Evolutionary conservation across 345 rosid species (phyloP), one percentile per base, ranked within the genome.

Genomic region (Microcos paniculata): DNA sequence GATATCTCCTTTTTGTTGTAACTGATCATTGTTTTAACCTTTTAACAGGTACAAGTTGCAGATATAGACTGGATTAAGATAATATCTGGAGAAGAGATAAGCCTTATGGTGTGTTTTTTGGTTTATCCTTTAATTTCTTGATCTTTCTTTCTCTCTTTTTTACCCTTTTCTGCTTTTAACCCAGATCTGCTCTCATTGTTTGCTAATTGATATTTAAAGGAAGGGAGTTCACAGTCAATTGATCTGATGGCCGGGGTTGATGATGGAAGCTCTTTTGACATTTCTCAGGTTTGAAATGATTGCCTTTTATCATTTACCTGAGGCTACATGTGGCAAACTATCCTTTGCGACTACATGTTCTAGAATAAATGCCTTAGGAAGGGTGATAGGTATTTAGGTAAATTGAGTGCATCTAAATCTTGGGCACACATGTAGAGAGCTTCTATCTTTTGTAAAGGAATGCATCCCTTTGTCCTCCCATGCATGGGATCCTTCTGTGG

Each of bases 41-140:
- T 61, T 76, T 70, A 61, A 80, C 94, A 95, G 99, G 92, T 89
- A 79, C 92, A 85, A 84, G 98, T 95, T 78, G 94, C 93, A 59
- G 98, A 92, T 80, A 78, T 95, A 48, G 98, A 91, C 81, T 95
- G 99, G 99, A 89, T 95, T 79, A 93, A 90, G 83, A 90, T 95
- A 77, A 80, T 82, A 23, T 86, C 96, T 33, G 86, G 87, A 80
- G 91, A 92, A 73, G 90, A 85, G 81, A 91, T 95, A 82, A 91
- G 90, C 84, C 87, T 95, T 77, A 88, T 91, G 97, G 99, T 95
- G 77, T 57, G 88, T 75, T 79, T 79, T 80, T 48, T 64, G 49
- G 64, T 51, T 65, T 18, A 7, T 46, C 49, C 11, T 76, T 46
- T 74, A 61, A 55, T 68, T 58, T 18, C 31, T 48, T 63, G 48